Evolutionary conservation across 2,329 filamentous ascomycete species (phyloP).

Genomic region (Parastagonospora avenae): DNA sequence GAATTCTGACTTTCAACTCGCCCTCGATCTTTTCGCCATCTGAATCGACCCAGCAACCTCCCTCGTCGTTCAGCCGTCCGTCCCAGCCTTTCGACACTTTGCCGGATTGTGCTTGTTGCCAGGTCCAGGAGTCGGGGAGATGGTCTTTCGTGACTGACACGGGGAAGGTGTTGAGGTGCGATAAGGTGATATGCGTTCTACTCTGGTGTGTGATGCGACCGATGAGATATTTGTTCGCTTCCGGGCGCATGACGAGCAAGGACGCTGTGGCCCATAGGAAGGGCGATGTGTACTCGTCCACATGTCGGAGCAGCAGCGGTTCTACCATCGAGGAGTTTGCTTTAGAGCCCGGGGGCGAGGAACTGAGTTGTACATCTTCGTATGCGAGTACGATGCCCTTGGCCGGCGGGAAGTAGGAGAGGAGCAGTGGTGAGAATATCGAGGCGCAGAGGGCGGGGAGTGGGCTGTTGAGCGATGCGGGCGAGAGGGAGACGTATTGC

Average conservation of each 20-base stretch:
- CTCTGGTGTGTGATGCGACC: constrained; percentile 85
- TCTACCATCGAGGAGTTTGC: not conserved
- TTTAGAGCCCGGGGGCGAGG: constrained; percentile 56
- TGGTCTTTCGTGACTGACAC: constrained; percentile 79
- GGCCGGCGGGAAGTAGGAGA: constrained; percentile 76
- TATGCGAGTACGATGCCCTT: constrained; percentile 77
- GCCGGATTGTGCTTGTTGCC: constrained; percentile 52
- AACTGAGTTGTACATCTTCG: constrained; percentile 69
- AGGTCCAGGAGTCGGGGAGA: constrained; percentile 79
- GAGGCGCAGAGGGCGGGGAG: constrained; percentile 74
- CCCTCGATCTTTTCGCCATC: constrained; percentile 63
- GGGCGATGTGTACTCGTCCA: constrained; percentile 77
- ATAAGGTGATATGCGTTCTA: constrained; percentile 84
- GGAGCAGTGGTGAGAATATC: constrained; percentile 74
- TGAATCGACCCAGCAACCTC: constrained; percentile 77
- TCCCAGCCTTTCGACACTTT: constrained; percentile 33
- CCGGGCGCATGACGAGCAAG: constrained; percentile 80
- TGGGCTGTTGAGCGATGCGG: constrained; percentile 69
- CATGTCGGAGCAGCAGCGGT: constrained; percentile 26
- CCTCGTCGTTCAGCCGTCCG: constrained; percentile 48
- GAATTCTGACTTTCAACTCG: constrained; percentile 73
- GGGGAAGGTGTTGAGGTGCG: constrained; percentile 92
- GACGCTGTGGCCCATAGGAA: constrained; percentile 90
- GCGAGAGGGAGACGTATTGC: constrained; percentile 77
- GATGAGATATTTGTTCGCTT: constrained; percentile 73